A percentile compares a stretch with the other conserved stretches of the same genome.
Evolutionary conservation across 306 rosid genomes (phyloP).

Genomic region (Acacia melanoxylon): DNA sequence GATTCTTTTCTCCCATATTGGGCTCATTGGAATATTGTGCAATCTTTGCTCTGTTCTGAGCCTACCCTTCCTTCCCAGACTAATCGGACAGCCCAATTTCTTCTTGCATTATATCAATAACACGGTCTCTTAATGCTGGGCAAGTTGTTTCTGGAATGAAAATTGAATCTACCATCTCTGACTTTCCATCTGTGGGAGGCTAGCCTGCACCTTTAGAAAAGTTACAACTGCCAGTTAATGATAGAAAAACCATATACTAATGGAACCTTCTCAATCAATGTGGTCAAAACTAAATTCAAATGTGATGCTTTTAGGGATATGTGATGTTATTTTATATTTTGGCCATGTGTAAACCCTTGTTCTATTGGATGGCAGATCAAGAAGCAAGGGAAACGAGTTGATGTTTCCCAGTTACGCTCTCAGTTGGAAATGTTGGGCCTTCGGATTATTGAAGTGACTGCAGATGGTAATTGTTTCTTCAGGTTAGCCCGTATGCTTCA

Average conservation of each 20-base stretch:
- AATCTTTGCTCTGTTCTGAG: not conserved
- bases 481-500: slow-evolving; percentile 52
- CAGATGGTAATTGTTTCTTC: slow-evolving; percentile 94
- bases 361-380: slow-evolving; percentile 50
- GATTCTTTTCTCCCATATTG: not conserved
- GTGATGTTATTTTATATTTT: slow-evolving; percentile 4
- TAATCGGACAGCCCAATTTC: not conserved
- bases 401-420: slow-evolving; percentile 53
- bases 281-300: slow-evolving; percentile 14
- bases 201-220: not conserved
- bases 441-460: slow-evolving; percentile 68
- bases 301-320: slow-evolving; percentile 5
- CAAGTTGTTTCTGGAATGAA: not conserved
- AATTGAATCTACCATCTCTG: not conserved
- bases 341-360: slow-evolving; percentile 1
- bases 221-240: not conserved
- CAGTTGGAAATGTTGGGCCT: slow-evolving; percentile 75
- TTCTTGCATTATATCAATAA: not conserved
- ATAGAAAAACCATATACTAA: not conserved
- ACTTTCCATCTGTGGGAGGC: not conserved
- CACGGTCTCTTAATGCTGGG: not conserved
- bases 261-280: not conserved
- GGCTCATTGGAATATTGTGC: not conserved
- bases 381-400: slow-evolving; percentile 60
- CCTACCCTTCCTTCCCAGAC: not conserved